Evolutionary conservation across 306 rosid genomes (phyloP).

Genomic region (Glycyrrhiza uralensis): DNA sequence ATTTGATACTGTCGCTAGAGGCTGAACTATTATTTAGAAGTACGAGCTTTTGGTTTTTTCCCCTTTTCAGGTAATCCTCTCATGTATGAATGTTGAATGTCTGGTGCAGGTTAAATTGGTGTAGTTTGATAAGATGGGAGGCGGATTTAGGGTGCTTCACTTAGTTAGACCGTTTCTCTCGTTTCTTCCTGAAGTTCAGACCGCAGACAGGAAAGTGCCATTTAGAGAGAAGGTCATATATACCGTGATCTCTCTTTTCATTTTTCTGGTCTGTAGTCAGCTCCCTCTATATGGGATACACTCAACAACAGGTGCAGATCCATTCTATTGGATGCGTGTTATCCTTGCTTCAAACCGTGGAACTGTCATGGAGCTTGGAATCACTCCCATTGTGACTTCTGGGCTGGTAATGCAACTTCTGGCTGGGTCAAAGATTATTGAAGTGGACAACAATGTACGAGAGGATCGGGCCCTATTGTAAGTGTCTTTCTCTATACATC

Average conservation of each 20-base stretch:
- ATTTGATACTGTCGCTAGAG: neutral
- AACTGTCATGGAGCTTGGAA: constrained; percentile 96
- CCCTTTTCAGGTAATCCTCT: neutral
- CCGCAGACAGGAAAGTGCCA: constrained; percentile 84
- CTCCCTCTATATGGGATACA: constrained; percentile 94
- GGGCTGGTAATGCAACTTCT: constrained; percentile 92
- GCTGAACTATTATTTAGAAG: neutral
- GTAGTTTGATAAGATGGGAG: constrained; percentile 68
- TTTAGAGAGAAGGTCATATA: constrained; percentile 95
- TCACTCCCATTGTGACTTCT: constrained; percentile 92
- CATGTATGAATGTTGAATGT: constrained; percentile 4
- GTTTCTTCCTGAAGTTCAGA: constrained; percentile 88
- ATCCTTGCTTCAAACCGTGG: constrained; percentile 94
- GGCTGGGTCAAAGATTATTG: constrained; percentile 85
- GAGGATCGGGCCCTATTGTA: constrained; percentile 95
- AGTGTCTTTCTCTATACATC: constrained; percentile 28
- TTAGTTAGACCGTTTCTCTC: constrained; percentile 88
- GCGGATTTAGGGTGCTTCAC: constrained; percentile 96
- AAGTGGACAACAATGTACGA: constrained; percentile 90
- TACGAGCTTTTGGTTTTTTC: neutral
- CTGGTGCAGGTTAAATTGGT: constrained; percentile 39
- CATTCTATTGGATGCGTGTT: constrained; percentile 96
- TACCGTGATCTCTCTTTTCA: constrained; percentile 81
- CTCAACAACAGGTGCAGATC: constrained; percentile 94
- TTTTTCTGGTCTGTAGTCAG: constrained; percentile 91